phyloP scores from a whole-genome alignment of 1,284 basidiomycete genomes.

The Boletus semigastroideus region DNA sequence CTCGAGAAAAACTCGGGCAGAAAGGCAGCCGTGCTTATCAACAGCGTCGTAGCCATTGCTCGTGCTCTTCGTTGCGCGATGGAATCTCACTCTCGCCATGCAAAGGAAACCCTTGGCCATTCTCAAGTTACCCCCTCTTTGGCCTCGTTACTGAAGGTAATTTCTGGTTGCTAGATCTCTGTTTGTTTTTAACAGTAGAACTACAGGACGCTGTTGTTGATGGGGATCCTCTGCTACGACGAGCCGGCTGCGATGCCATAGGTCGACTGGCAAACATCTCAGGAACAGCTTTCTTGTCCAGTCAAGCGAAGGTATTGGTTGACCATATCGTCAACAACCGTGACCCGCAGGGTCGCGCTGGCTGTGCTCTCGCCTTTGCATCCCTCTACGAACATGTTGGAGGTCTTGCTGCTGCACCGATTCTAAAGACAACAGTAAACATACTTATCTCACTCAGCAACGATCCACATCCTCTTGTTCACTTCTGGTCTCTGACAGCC shows the following conservation, averaged over 20 bases:
- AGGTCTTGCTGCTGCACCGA: slow-evolving; percentile 88
- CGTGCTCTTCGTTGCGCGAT: slow-evolving; percentile 70
- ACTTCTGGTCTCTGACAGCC: slow-evolving; percentile 90
- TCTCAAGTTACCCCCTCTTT: slow-evolving; percentile 68
- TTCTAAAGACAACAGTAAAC: slow-evolving; percentile 95
- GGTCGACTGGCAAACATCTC: slow-evolving; percentile 86
- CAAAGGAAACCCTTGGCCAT: slow-evolving; percentile 70
- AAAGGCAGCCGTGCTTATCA: slow-evolving; percentile 85
- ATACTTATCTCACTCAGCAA: slow-evolving; percentile 94
- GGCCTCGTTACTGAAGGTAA: slow-evolving; percentile 77
- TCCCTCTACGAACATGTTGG: slow-evolving; percentile 93
- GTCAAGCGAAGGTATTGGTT: slow-evolving; percentile 89
- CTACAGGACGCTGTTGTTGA: slow-evolving; percentile 78
- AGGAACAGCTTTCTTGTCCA: slow-evolving; percentile 83
- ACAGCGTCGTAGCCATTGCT: slow-evolving; percentile 79
- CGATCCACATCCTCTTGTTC: slow-evolving; percentile 96
- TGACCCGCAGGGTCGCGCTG: slow-evolving; percentile 90
- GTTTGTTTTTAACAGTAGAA: slow-evolving; percentile 3
- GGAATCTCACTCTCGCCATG: slow-evolving; percentile 50
- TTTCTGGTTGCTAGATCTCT: neutral
- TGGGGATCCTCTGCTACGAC: slow-evolving; percentile 75
- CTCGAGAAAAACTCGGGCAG: slow-evolving; percentile 88
- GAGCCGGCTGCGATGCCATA: slow-evolving; percentile 86
- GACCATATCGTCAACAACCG: slow-evolving; percentile 97
- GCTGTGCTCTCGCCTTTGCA: slow-evolving; percentile 94